A percentile compares a stretch with the other conserved stretches of the same genome.
Conservation (phyloP, 129 eudicot genomes). For the Artemisia annua region DNA sequence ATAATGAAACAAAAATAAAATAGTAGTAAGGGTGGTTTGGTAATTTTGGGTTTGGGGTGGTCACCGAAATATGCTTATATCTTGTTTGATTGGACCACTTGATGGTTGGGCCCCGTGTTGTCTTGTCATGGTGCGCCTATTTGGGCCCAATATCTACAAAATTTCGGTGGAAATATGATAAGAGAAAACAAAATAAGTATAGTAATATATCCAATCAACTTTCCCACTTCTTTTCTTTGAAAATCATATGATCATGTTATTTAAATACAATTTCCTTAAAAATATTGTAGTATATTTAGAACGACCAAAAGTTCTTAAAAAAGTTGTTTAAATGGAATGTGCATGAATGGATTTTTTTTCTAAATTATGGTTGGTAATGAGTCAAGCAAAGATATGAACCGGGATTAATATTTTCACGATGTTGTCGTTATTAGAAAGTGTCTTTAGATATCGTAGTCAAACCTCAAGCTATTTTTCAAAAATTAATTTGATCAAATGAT, state of each 20-base stretch:
- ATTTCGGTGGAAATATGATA: conserved; percentile 32
- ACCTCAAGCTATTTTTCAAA: too few species aligned
- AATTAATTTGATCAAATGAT: too few species aligned
- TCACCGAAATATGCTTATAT: conserved; percentile 9
- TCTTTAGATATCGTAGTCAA: too few species aligned
- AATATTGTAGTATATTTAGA: too few species aligned
- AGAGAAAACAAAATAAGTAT: neutral
- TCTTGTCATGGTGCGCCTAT: conserved; percentile 24
- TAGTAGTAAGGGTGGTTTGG: conserved; percentile 6
- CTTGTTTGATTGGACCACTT: conserved; percentile 28
- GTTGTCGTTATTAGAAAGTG: too few species aligned
- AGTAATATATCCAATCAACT: neutral
- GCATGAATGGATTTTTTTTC: too few species aligned
- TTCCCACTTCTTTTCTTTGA: neutral
- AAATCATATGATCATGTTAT: neutral
- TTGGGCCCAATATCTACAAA: conserved; percentile 27
- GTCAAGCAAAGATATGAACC: too few species aligned
- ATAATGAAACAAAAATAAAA: too few species aligned
- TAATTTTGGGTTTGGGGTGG: neutral
- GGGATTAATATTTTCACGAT: too few species aligned
- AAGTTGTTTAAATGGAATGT: too few species aligned
- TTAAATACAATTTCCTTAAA: neutral
- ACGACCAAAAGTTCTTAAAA: too few species aligned
- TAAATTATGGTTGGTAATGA: too few species aligned
- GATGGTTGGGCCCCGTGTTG: conserved; percentile 19